Conservation (phyloP, 768 basidiomycete species). For the Leucogyrophana mollusca region DNA sequence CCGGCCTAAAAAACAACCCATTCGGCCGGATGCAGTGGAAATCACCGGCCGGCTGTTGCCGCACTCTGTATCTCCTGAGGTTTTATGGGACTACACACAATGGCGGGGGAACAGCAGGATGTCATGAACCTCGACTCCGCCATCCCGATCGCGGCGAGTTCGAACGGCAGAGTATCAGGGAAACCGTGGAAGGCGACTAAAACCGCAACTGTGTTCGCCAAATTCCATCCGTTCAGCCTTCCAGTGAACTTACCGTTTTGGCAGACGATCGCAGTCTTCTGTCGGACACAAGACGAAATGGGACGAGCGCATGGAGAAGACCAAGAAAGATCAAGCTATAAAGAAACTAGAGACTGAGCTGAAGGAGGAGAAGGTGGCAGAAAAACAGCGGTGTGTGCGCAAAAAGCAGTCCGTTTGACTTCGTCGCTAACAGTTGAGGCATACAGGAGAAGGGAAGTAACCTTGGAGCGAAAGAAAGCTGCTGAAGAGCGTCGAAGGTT, state of each 20-base stretch:
- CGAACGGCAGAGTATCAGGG: slow-evolving; percentile 65
- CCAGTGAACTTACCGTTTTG: too few species aligned
- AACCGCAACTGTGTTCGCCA: slow-evolving; percentile 54
- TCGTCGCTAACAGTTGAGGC: slow-evolving; percentile 4
- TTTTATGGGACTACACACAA: too few species aligned
- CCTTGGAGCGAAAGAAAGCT: slow-evolving; percentile 66
- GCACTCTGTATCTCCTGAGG: too few species aligned
- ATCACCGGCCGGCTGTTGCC: too few species aligned
- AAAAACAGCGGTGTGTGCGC: slow-evolving; percentile 50
- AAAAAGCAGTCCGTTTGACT: background rate
- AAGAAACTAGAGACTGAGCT: slow-evolving; percentile 74
- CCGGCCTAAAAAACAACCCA: too few species aligned
- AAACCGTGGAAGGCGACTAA: slow-evolving; percentile 65
- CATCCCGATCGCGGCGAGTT: slow-evolving; percentile 50
- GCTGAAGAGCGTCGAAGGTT: slow-evolving; percentile 70
- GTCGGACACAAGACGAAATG: slow-evolving; percentile 68
- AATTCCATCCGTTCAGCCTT: too few species aligned
- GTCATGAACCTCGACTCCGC: slow-evolving; percentile 4
- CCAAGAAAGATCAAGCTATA: slow-evolving; percentile 62
- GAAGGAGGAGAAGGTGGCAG: slow-evolving; percentile 73
- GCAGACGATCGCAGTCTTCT: slow-evolving; percentile 72
- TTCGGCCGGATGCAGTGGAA: too few species aligned
- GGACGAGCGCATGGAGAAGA: slow-evolving; percentile 68
- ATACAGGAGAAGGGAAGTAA: slow-evolving; percentile 63
- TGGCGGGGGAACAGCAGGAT: background rate